Percentiles rank a stretch among this genome's conserved stretches.
These are phyloP conservation scores for Artemisia tridentata DNA, from an alignment of 129 eudicot genomes.

Conservation along the genomic window DNA sequence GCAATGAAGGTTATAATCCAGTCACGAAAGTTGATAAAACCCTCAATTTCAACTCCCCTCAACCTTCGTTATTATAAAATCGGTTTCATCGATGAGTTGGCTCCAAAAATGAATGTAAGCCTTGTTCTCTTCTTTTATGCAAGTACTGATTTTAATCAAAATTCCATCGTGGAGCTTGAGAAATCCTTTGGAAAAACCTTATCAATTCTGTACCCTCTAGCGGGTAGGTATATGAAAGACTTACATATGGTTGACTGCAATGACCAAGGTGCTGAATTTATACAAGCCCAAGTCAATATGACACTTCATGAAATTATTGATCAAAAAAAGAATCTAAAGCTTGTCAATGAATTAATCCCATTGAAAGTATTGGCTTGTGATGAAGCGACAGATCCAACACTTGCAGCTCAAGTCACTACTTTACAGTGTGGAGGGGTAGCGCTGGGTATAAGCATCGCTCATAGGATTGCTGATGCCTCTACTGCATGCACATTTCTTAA, in stretches of 20 bases:
- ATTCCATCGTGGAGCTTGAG: background rate
- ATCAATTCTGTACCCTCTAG: constrained; percentile 21
- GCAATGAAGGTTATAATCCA: background rate
- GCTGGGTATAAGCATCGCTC: constrained; percentile 12
- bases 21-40: background rate
- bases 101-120: background rate
- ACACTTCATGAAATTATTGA: constrained; percentile 1
- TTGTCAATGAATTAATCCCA: constrained; percentile 12
- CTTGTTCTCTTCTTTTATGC: background rate
- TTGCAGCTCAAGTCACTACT: constrained; percentile 8
- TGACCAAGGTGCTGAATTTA: constrained; percentile 26
- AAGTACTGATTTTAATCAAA: background rate
- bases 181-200: background rate
- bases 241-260: constrained; percentile 14
- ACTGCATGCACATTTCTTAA: background rate
- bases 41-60: background rate
- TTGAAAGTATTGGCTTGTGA: background rate
- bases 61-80: background rate
- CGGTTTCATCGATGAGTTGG: background rate
- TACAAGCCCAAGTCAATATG: constrained; percentile 18
- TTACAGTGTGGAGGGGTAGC: constrained; percentile 24
- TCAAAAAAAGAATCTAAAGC: background rate
- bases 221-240: constrained; percentile 21
- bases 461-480: constrained; percentile 20
- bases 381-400: constrained; percentile 7